Evolutionary conservation across 192 early-diverging fungal genomes (phyloP).

Genomic region (Backusella morwellensis): DNA sequence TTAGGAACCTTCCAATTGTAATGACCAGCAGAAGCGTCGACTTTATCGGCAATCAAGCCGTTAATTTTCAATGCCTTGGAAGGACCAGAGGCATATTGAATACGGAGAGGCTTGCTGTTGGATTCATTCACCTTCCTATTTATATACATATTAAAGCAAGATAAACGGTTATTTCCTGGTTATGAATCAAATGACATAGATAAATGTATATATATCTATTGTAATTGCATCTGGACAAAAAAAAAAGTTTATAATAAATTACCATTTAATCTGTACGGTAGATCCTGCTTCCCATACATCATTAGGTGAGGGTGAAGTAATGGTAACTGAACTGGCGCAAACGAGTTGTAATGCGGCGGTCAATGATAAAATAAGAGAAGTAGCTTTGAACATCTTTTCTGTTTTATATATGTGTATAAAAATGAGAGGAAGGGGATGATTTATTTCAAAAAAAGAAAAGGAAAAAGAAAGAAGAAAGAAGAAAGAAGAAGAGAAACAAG

Average conservation of each 20-base stretch:
- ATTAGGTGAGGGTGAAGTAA: constrained; percentile 8
- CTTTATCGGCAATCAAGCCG: constrained; percentile 15
- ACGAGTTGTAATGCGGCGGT: neutral
- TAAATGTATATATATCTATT: neutral
- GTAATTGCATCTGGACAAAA: neutral
- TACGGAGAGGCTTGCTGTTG: neutral
- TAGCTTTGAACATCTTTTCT: constrained; percentile 2
- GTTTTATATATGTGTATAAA: neutral
- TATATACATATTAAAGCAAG: neutral
- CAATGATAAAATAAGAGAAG: neutral
- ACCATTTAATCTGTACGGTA: constrained; percentile 20
- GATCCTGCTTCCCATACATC: constrained; percentile 7
- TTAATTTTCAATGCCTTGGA: constrained; percentile 1
- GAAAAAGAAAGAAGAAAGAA: neutral
- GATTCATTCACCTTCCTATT: constrained; percentile 10
- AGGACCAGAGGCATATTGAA: constrained; percentile 13
- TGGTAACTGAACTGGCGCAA: neutral
- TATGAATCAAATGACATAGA: neutral
- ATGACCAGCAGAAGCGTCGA: neutral
- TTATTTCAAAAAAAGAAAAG: neutral
- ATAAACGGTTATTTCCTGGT: neutral
- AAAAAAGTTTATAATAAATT: neutral
- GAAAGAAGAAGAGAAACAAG: neutral
- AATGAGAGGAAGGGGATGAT: neutral
- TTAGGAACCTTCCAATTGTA: constrained; percentile 12